phyloP scores from a whole-genome alignment of 768 basidiomycete species.

The Mycena albidolilacea region DNA sequence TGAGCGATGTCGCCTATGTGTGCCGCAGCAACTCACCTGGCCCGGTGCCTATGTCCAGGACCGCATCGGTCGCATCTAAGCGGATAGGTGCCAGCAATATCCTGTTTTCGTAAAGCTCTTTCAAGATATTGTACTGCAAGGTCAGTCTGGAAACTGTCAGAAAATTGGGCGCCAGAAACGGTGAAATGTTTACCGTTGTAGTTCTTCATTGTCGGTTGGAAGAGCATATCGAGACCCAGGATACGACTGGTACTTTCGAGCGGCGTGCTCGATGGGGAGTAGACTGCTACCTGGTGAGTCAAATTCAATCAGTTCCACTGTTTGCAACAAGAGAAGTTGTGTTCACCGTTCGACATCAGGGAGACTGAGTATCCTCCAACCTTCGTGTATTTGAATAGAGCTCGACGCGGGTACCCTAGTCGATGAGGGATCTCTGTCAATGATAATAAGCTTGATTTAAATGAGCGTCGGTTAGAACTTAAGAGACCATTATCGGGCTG shows the following conservation, averaged over 20 bases:
- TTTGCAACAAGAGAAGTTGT: neutral
- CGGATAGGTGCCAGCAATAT: conserved; percentile 1
- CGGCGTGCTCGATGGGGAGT: neutral
- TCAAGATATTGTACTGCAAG: neutral
- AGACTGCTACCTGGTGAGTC: neutral
- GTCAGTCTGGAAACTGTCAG: neutral
- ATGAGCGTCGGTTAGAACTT: too few relatives aligned
- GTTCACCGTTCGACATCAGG: neutral
- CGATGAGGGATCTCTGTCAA: too few relatives aligned
- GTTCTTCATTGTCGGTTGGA: neutral
- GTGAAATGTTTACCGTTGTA: neutral
- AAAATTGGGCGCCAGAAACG: neutral
- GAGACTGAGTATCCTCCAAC: too few relatives aligned
- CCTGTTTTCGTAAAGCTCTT: conserved; percentile 4
- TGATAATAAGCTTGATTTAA: too few relatives aligned
- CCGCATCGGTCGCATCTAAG: conserved; percentile 4
- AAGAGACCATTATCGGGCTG: too few relatives aligned
- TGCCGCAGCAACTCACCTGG: conserved; percentile 1
- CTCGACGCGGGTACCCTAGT: too few relatives aligned
- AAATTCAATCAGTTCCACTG: neutral
- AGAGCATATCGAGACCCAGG: conserved; percentile 3
- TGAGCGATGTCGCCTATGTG: neutral
- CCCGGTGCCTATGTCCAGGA: conserved; percentile 1
- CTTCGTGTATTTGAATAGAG: too few relatives aligned
- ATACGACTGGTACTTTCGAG: neutral